Percentiles rank a stretch among this genome's conserved stretches.
phyloP scores from a whole-genome alignment of 2,329 filamentous ascomycete species.

The Alternaria sp. region DNA sequence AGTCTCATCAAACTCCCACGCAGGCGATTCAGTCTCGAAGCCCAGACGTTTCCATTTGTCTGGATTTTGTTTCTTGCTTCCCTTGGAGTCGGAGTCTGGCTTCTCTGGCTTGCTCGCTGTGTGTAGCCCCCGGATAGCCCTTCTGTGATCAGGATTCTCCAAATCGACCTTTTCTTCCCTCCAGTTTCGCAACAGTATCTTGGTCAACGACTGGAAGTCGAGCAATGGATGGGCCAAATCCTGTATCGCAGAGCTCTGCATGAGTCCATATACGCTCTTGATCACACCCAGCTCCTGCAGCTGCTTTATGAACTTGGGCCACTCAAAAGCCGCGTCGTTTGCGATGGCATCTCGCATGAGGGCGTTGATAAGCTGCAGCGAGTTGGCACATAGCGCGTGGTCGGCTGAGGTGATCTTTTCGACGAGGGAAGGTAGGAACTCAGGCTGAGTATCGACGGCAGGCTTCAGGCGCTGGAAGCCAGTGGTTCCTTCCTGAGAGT shows the following conservation, averaged over 20 bases:
- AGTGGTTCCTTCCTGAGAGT: slow-evolving; percentile 69
- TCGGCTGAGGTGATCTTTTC: slow-evolving; percentile 91
- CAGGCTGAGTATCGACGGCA: slow-evolving; percentile 86
- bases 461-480: slow-evolving; percentile 93
- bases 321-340: slow-evolving; percentile 79
- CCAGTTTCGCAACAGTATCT: slow-evolving; percentile 88
- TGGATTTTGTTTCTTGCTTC: slow-evolving; percentile 77
- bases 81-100: slow-evolving; percentile 50
- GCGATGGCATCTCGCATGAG: slow-evolving; percentile 91
- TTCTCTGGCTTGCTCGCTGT: slow-evolving; percentile 79
- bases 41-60: slow-evolving; percentile 94
- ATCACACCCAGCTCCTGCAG: slow-evolving; percentile 94
- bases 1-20: slow-evolving; percentile 81
- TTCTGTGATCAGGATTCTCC: slow-evolving; percentile 85
- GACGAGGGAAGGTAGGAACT: slow-evolving; percentile 94
- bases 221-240: slow-evolving; percentile 89
- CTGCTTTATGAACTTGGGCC: slow-evolving; percentile 93
- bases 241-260: slow-evolving; percentile 92
- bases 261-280: slow-evolving; percentile 85
- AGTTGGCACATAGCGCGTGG: slow-evolving; percentile 93
- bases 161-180: slow-evolving; percentile 83
- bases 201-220: slow-evolving; percentile 92
- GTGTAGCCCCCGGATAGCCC: slow-evolving; percentile 85
- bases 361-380: slow-evolving; percentile 93
- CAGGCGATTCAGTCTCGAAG: slow-evolving; percentile 89